Evolutionary conservation across 371 early-diverging fungal species (phyloP).

Genomic region (Coemansia sp.): DNA sequence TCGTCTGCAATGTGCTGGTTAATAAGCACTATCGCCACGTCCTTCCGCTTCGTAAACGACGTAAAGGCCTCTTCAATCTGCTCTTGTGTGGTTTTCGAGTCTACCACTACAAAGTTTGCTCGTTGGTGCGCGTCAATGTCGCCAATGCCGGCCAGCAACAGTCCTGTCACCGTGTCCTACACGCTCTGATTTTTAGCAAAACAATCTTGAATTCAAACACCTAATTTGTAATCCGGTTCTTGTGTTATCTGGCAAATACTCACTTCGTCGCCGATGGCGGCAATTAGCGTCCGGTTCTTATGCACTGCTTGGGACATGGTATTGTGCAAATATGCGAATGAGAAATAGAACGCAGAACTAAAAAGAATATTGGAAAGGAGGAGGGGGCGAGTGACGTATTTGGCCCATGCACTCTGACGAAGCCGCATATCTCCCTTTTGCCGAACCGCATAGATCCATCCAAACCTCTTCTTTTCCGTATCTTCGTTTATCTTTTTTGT

Average conservation of each 20-base stretch:
- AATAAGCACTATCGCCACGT: slow-evolving; percentile 96
- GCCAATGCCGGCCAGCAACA: slow-evolving; percentile 95
- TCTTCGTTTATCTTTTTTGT: neutral
- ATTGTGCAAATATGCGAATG: neutral
- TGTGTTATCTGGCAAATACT: neutral
- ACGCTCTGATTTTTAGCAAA: neutral
- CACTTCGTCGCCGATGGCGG: slow-evolving; percentile 97
- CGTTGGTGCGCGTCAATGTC: slow-evolving; percentile 82
- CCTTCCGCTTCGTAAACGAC: slow-evolving; percentile 88
- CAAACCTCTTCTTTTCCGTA: neutral
- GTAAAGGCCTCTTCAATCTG: slow-evolving; percentile 88
- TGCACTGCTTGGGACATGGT: neutral
- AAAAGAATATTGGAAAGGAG: neutral
- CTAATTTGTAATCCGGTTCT: no score
- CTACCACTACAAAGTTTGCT: slow-evolving; percentile 94
- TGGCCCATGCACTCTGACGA: neutral
- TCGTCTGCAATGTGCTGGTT: slow-evolving; percentile 95
- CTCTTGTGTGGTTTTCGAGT: slow-evolving; percentile 87
- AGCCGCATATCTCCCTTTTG: neutral
- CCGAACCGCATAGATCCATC: neutral
- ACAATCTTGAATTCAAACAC: no score
- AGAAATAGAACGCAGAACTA: neutral
- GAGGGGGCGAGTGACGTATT: neutral
- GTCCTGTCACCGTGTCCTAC: slow-evolving; percentile 96
- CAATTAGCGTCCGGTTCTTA: slow-evolving; percentile 82